Percentiles rank a stretch among this genome's conserved stretches.
These are phyloP conservation scores for Haplosporangium sp. DNA, from an alignment of 371 early-diverging fungal species.

Conservation along the genomic window DNA sequence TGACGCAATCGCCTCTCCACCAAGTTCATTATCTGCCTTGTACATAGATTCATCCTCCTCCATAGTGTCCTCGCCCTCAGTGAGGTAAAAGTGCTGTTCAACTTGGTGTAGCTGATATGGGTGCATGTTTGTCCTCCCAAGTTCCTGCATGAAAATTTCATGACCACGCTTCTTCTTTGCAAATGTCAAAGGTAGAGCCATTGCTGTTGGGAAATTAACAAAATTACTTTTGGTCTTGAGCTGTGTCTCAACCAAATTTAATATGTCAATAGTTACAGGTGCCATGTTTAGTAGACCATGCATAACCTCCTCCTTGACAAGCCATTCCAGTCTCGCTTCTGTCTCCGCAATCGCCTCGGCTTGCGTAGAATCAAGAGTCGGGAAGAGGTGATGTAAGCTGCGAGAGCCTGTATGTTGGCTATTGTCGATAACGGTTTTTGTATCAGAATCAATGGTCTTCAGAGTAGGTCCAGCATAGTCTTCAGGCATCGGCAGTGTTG, in stretches of 20 bases:
- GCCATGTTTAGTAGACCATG: conserved; percentile 73
- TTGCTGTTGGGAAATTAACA: conserved; percentile 74
- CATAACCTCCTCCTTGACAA: conserved; percentile 84
- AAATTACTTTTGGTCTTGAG: conserved; percentile 73
- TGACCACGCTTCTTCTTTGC: conserved; percentile 66
- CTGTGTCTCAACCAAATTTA: conserved; percentile 72
- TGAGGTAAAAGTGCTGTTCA: conserved; percentile 73
- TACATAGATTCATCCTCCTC: conserved; percentile 12
- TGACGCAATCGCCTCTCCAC: conserved; percentile 7
- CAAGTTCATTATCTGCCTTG: conserved; percentile 5
- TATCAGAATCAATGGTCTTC: conserved; percentile 50
- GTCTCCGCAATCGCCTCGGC: conserved; percentile 72
- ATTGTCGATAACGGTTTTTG: conserved; percentile 41
- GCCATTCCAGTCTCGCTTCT: conserved; percentile 68
- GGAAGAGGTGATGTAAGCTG: conserved; percentile 55
- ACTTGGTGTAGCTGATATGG: conserved; percentile 68
- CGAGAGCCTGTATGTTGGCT: conserved; percentile 35
- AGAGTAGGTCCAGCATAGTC: conserved; percentile 58
- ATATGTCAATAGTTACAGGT: conserved; percentile 64
- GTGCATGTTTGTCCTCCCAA: conserved; percentile 61
- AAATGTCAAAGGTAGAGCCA: conserved; percentile 71
- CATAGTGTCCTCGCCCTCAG: conserved; percentile 57
- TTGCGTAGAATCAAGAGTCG: conserved; percentile 64
- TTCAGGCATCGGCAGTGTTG: conserved; percentile 69
- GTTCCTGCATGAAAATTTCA: conserved; percentile 69